Evolutionary conservation across 2,329 filamentous ascomycete species (phyloP), one percentile per base, ranked within the genome.

Genomic region (Stachybotrys chlorohalonatus): DNA sequence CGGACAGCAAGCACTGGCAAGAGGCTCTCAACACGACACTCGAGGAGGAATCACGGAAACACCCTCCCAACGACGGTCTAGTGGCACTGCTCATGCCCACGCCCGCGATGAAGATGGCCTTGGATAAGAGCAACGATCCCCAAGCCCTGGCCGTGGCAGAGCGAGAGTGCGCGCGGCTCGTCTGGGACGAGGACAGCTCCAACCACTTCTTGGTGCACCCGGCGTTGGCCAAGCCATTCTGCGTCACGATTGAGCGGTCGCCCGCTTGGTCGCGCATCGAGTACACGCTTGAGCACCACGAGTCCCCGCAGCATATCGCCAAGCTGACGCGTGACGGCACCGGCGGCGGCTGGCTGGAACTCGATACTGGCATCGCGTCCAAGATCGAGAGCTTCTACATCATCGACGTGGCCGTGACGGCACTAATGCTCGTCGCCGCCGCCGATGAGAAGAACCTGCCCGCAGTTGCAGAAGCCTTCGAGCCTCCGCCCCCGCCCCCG

Each of bases 61-160:
- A 80, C 52, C 76, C 74, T 11, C 82, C 82, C 7, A 75, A 81
- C 47, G 82, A 86, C 63, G 83, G 83, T 1, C 76, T 86, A 0
- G 79, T 91, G 6, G 86, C 87, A 1, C 74, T 85, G 1, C 77
- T 89, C 13, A 88, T 89, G 70, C 87, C 88, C 1, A 71, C 75
- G 1, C 81, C 84, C 0, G 84, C 85, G 11, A 81, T 84, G 0
- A 81, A 79, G 49, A 78, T 84, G 67, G 85, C 83, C 1, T 72
- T 84, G 1, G 83, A 86, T 55, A 76, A 79, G 31, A 71, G 84
- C 3, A 75, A 79, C 48, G 83, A 87, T 63, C 74, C 79, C 2
- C 74, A 78, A 0, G 78, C 85, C 9, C 75, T 84, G 5, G 75
- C 77, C 55, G 80, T 84, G 39, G 86, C 86, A 0, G 83, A 87